These are phyloP conservation scores for Leucosporidium creatinivorum DNA, from an alignment of 768 basidiomycete species.

Conservation along the genomic window DNA sequence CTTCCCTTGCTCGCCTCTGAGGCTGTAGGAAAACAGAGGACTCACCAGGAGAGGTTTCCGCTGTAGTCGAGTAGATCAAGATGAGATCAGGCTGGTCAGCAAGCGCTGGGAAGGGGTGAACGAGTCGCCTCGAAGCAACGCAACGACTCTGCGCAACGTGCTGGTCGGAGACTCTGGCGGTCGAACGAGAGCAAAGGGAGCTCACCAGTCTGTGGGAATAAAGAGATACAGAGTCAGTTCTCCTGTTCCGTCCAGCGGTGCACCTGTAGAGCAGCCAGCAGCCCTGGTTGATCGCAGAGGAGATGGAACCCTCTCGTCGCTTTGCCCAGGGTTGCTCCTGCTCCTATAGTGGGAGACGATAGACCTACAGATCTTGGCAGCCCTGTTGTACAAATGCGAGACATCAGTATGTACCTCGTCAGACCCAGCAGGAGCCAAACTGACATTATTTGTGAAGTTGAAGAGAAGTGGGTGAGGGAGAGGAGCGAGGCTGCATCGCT, in stretches of 20 bases:
- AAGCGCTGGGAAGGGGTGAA: too few species aligned
- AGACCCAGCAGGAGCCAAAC: too few species aligned
- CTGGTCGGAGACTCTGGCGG: too few species aligned
- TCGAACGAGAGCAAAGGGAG: neutral
- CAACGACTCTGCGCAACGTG: too few species aligned
- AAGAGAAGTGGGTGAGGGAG: too few species aligned
- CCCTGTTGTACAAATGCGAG: constrained; percentile 5
- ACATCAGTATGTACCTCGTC: too few species aligned
- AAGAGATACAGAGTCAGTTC: neutral
- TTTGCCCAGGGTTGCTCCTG: too few species aligned
- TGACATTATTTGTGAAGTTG: too few species aligned
- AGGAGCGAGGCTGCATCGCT: too few species aligned
- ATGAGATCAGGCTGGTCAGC: neutral
- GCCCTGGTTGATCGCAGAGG: neutral
- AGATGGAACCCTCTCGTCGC: neutral
- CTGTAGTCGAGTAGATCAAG: neutral
- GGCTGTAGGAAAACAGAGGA: neutral
- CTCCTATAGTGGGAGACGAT: neutral
- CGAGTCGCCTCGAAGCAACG: too few species aligned
- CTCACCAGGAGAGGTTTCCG: constrained; percentile 32
- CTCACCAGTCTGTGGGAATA: neutral
- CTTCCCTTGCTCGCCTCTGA: neutral
- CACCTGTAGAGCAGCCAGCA: neutral
- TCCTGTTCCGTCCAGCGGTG: neutral
- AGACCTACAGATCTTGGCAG: constrained; percentile 30